Evolutionary conservation across 1,284 basidiomycete species (phyloP).

Genomic region (Phylloporus sp.): DNA sequence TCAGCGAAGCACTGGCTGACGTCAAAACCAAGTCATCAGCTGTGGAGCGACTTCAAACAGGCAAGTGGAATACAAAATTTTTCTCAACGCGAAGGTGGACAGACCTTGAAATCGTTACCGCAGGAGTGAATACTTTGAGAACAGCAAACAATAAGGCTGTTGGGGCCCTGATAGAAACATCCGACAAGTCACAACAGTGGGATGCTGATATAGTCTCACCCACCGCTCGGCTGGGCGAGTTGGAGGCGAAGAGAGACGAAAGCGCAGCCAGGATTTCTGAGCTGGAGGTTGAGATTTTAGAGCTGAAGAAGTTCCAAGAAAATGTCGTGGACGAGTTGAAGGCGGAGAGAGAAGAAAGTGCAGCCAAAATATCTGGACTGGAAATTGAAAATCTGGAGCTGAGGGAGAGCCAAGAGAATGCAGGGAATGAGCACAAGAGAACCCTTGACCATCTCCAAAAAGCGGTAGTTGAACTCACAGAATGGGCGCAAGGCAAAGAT

Average conservation of each 20-base stretch:
- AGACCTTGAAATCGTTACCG: constrained; percentile 63
- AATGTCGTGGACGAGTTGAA: constrained; percentile 69
- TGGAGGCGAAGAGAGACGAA: constrained; percentile 78
- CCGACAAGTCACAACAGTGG: constrained; percentile 54
- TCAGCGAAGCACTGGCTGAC: constrained; percentile 58
- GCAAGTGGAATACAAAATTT: constrained; percentile 67
- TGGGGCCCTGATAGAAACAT: constrained; percentile 54
- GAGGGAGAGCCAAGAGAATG: constrained; percentile 72
- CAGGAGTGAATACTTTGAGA: constrained; percentile 62
- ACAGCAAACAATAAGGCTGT: constrained; percentile 58
- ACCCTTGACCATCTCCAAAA: constrained; percentile 55
- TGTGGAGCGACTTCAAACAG: constrained; percentile 56
- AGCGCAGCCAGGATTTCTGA: constrained; percentile 77
- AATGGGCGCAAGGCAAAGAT: constrained; percentile 12
- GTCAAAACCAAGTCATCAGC: constrained; percentile 53
- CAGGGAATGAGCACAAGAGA: constrained; percentile 64
- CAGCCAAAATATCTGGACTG: constrained; percentile 78
- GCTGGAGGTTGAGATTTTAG: constrained; percentile 81
- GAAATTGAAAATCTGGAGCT: constrained; percentile 83
- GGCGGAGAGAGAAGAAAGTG: constrained; percentile 76
- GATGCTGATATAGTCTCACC: constrained; percentile 54
- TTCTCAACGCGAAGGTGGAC: constrained; percentile 71
- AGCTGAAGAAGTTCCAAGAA: constrained; percentile 77
- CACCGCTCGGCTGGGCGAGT: constrained; percentile 58
- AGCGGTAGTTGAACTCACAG: constrained; percentile 60